phyloP scores from a whole-genome alignment of 345 rosid species.

The Rhodamnia argentea region DNA sequence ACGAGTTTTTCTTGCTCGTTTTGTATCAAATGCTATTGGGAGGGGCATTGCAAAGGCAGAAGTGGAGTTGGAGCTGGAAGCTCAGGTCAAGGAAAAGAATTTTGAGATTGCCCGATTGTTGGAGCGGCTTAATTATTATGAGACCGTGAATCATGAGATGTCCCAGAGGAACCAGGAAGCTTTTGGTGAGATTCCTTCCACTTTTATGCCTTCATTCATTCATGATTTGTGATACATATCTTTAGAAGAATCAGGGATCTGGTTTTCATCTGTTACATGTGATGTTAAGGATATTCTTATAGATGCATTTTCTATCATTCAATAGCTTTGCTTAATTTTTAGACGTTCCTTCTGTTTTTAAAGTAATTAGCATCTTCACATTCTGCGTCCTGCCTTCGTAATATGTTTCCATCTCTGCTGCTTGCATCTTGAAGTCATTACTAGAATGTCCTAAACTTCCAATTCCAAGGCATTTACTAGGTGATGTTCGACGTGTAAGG shows the following conservation, averaged over 20 bases:
- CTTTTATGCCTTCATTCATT: not conserved
- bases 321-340: not conserved
- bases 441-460: not conserved
- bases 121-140: constrained; percentile 73
- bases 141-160: constrained; percentile 78
- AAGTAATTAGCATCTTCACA: not conserved
- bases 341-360: not conserved
- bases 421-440: not conserved
- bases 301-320: not conserved
- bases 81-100: constrained; percentile 59
- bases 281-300: not conserved
- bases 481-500: not conserved
- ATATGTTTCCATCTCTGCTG: not conserved
- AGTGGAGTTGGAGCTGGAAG: constrained; percentile 55
- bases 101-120: constrained; percentile 64
- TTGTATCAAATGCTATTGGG: constrained; percentile 53
- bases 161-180: constrained; percentile 84
- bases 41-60: constrained; percentile 63
- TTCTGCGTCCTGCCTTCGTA: not conserved
- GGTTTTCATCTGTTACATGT: not conserved
- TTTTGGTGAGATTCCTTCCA: constrained; percentile 37
- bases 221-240: not conserved
- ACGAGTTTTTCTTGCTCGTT: constrained; percentile 44
- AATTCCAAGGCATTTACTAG: not conserved
- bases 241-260: not conserved